These are phyloP conservation scores for Neurospora sublineolata DNA, from an alignment of 495 filamentous ascomycete genomes.

Conservation along the genomic window DNA sequence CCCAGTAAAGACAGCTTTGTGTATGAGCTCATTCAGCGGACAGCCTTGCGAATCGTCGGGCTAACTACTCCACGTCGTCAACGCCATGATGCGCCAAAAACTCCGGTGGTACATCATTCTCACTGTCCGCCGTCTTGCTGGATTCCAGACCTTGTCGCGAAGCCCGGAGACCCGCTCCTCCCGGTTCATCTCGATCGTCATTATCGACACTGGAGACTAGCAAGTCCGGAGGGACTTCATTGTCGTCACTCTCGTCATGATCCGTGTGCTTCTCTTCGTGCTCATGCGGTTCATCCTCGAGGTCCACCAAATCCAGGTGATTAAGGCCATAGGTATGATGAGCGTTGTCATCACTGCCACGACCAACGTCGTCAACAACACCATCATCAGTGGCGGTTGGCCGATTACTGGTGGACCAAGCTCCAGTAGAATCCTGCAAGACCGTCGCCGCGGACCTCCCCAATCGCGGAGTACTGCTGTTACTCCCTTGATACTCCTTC, in stretches of 20 bases:
- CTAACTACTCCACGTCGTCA: conserved; percentile 2
- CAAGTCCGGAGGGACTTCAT: conserved; percentile 14
- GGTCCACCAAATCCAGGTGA: conserved; percentile 27
- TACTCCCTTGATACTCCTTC: conserved; percentile 3
- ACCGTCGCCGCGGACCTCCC: conserved; percentile 7
- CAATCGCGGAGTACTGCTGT: conserved; percentile 6
- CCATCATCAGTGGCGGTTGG: not conserved
- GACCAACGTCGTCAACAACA: not conserved
- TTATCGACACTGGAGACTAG: conserved; percentile 2
- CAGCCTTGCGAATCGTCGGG: not conserved
- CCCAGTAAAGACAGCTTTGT: not conserved
- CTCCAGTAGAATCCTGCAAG: not conserved
- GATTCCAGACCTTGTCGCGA: not conserved
- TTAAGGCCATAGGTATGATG: conserved; percentile 15
- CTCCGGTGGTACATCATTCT: conserved; percentile 30
- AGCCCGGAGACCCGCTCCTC: not conserved
- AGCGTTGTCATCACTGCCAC: conserved; percentile 13
- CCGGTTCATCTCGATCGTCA: not conserved
- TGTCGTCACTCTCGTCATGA: conserved; percentile 15
- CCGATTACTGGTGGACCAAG: not conserved
- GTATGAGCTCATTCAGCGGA: not conserved
- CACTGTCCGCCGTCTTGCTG: conserved; percentile 23
- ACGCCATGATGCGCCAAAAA: conserved; percentile 17
- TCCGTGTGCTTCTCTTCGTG: conserved; percentile 10
- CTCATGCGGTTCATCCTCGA: conserved; percentile 11